Evolutionary conservation across 768 basidiomycete genomes (phyloP).

Genomic region (Daedaleopsis sinensis): DNA sequence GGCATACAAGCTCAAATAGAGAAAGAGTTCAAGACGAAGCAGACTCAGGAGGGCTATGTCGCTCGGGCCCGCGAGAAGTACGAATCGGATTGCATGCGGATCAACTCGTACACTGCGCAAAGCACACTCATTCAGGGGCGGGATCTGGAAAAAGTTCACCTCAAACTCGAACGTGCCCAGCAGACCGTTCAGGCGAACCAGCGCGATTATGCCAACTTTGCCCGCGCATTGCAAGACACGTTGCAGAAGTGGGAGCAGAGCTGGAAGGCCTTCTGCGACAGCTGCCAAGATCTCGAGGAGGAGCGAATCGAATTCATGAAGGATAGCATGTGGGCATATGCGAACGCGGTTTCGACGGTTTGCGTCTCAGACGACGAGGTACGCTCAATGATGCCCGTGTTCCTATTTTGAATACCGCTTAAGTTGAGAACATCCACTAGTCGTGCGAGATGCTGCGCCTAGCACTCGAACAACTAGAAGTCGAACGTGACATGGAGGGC

Average conservation of each 20-base stretch:
- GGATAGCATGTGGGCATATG: conserved; percentile 94
- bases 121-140: conserved; percentile 89
- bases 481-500: conserved; percentile 83
- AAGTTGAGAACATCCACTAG: conserved; percentile 43
- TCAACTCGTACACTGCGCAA: conserved; percentile 94
- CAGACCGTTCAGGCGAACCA: conserved; percentile 91
- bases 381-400: conserved; percentile 25
- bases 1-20: conserved; percentile 76
- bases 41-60: conserved; percentile 84
- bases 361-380: conserved; percentile 97
- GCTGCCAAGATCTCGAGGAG: conserved; percentile 94
- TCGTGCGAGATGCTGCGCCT: conserved; percentile 90
- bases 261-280: conserved; percentile 95
- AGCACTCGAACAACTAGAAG: conserved; percentile 86
- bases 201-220: conserved; percentile 89
- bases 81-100: conserved; percentile 87
- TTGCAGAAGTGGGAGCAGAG: conserved; percentile 86
- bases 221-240: conserved; percentile 77
- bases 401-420: neutral
- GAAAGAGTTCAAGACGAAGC: conserved; percentile 89
- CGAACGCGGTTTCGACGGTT: conserved; percentile 94
- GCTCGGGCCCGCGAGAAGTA: conserved; percentile 92
- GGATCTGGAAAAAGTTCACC: conserved; percentile 87
- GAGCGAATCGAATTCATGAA: conserved; percentile 94
- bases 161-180: conserved; percentile 86